phyloP scores from a whole-genome alignment of 306 rosid species.

The Inga leiocalycina region DNA sequence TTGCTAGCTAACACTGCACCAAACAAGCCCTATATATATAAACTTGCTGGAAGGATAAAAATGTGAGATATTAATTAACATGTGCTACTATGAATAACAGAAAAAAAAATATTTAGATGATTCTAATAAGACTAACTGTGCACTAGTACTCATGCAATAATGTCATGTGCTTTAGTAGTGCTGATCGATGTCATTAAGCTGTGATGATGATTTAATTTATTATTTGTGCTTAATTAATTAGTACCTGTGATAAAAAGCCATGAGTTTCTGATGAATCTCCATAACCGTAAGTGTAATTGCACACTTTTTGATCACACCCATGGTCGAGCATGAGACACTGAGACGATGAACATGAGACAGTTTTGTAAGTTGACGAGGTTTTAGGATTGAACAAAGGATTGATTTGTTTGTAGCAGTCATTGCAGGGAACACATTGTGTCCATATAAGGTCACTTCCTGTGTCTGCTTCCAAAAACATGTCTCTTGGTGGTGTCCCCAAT shows the following conservation, averaged over 20 bases:
- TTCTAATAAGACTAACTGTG: neutral
- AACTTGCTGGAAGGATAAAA: no score
- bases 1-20: no score
- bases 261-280: slow-evolving; percentile 26
- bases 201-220: neutral
- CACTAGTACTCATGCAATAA: neutral
- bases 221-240: neutral
- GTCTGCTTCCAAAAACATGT: slow-evolving; percentile 37
- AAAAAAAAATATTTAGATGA: no score
- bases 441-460: slow-evolving; percentile 60
- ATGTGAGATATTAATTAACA: neutral
- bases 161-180: neutral
- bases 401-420: slow-evolving; percentile 43
- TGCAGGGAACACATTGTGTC: slow-evolving; percentile 54
- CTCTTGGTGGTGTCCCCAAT: slow-evolving; percentile 47
- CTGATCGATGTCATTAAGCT: neutral
- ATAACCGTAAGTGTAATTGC: slow-evolving; percentile 44
- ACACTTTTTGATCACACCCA: slow-evolving; percentile 14
- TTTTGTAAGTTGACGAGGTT: slow-evolving; percentile 38
- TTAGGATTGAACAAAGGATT: slow-evolving; percentile 36
- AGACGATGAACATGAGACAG: slow-evolving; percentile 34
- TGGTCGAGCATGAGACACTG: slow-evolving; percentile 30
- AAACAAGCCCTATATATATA: no score
- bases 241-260: slow-evolving; percentile 35
- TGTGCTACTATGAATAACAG: neutral